Conservation (phyloP, 345 rosid species). For the Brassica juncea region DNA sequence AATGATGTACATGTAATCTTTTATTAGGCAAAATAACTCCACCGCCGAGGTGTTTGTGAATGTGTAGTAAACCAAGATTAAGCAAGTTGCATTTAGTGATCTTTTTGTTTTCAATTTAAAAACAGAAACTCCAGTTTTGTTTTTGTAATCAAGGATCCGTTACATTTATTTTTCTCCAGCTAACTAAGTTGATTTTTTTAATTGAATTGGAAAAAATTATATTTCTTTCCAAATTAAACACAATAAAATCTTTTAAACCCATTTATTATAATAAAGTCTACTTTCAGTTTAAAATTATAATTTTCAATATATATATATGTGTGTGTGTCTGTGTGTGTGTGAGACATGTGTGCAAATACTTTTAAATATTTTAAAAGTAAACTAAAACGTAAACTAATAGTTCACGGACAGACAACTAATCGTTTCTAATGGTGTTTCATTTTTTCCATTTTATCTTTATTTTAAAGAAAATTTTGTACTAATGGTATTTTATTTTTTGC, state of each 20-base stretch:
- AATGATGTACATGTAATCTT: conserved; percentile 17
- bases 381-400: neutral
- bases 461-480: too few relatives aligned
- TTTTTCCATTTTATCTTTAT: too few relatives aligned
- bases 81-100: conserved; percentile 42
- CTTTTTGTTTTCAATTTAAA: conserved; percentile 34
- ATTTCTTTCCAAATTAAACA: neutral
- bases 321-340: neutral
- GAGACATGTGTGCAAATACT: neutral
- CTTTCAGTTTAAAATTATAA: neutral
- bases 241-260: conserved; percentile 9
- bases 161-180: conserved; percentile 19
- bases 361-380: neutral
- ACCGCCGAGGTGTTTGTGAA: conserved; percentile 20
- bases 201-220: conserved; percentile 11
- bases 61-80: conserved; percentile 30
- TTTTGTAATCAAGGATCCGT: conserved; percentile 27
- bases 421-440: too few relatives aligned
- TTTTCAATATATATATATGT: neutral
- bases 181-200: conserved; percentile 16
- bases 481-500: too few relatives aligned
- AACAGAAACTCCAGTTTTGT: conserved; percentile 18
- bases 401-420: too few relatives aligned
- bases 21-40: conserved; percentile 22
- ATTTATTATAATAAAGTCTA: neutral